Base-by-base conservation (phyloP, 129 eudicot species). In the Chrysanthemum seticuspe region DNA sequence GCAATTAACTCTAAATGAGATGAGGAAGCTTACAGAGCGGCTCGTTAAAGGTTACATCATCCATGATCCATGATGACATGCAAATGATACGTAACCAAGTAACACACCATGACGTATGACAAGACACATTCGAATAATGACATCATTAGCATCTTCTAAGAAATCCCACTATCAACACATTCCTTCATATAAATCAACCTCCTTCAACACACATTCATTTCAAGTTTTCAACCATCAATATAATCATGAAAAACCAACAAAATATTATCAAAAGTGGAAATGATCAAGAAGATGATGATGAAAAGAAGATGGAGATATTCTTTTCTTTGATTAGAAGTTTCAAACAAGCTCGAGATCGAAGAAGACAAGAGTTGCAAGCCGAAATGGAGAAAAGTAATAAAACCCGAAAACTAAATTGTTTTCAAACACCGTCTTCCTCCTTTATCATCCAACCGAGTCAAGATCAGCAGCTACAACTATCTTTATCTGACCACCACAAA, bases 231-330 rank as follows among this genome's bases (percentile, higher is more conserved):
- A 3, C 6, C 36, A 31, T 31, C 6, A 31, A 31, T 31, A 31
- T 31, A 31, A 36, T 54, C 65, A 79, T 79, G 83, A 75, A 79
- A 58, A 40, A 51, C 31, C 31, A 2, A 36, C 8, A 36, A 7
- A 36, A 36, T 6, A 36, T 36, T 58, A 56, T 75, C 47, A 54
- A 12, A 54, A 23, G 27, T 4, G n/a, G 48, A 5, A 51, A 57
- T 1, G 54, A 15, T 0, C 71, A 63, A 0, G 75, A 73, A 0
- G 71, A 70, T 0, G 74, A 74, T 2, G 82, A 85, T 7, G 82
- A 79, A 10, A 50, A 78, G 77, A 79, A 85, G 73, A 82, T 85
- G 86, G 89, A 85, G 56, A 76, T 72, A 11, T 85, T 82, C 62
- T 82, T 60, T 40, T 74, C 71, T 0, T 16, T 85, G 4, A 68